phyloP scores from a whole-genome alignment of 1,139 yeast species.

The Geotrichum aggregatum region DNA sequence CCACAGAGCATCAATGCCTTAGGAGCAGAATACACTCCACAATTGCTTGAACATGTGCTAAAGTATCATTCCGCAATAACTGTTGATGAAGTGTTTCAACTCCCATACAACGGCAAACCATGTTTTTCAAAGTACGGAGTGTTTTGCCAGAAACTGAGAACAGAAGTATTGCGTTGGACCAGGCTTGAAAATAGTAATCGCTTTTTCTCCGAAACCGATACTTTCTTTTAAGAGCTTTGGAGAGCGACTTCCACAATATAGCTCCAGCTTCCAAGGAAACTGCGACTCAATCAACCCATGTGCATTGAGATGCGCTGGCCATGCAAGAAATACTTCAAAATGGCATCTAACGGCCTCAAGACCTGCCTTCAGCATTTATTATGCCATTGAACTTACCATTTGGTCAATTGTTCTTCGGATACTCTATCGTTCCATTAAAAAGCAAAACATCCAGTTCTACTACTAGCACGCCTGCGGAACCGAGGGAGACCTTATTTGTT shows the following conservation, averaged over 20 bases:
- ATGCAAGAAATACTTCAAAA: too few relatives aligned
- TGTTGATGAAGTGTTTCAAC: slow-evolving; percentile 77
- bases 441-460: slow-evolving; percentile 43
- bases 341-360: slow-evolving; percentile 37
- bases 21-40: slow-evolving; percentile 92
- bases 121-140: slow-evolving; percentile 80
- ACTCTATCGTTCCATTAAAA: slow-evolving; percentile 73
- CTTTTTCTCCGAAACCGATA: slow-evolving; percentile 69
- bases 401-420: slow-evolving; percentile 90
- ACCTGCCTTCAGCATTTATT: slow-evolving; percentile 53
- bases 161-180: slow-evolving; percentile 82
- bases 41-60: slow-evolving; percentile 88
- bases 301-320: too few relatives aligned
- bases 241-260: slow-evolving; percentile 69
- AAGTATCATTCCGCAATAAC: slow-evolving; percentile 90
- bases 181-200: slow-evolving; percentile 94
- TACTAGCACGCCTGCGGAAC: too few relatives aligned
- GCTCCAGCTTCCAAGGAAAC: slow-evolving; percentile 31
- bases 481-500: slow-evolving; percentile 24
- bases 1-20: slow-evolving; percentile 93
- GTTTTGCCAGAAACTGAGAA: slow-evolving; percentile 71
- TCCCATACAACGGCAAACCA: slow-evolving; percentile 73
- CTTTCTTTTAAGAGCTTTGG: slow-evolving; percentile 53
- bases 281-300: too few relatives aligned
- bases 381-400: slow-evolving; percentile 70